Evolutionary conservation across 176 grass and related monocot species (phyloP), one percentile per base, ranked within the genome.

Genomic region (Aechmea fasciata): DNA sequence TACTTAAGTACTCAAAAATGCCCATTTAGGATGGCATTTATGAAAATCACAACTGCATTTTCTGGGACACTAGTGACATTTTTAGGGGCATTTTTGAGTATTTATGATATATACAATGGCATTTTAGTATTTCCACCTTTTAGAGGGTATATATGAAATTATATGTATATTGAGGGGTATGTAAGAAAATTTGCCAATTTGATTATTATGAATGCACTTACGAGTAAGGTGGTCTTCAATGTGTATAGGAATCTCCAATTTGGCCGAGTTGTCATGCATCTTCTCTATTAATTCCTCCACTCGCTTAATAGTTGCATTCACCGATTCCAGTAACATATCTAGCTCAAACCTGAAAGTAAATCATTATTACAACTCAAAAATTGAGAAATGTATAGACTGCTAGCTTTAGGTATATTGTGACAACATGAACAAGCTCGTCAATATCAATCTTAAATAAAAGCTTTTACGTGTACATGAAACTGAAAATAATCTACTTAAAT

Each of bases 211-310:
- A 4, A 57, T 7, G 17, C 67, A 55, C 73, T 76, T 9, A 76
- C 73, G 57, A 57, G 64, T 68, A 67, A 76, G 52, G 28, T 76
- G 50, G 49, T 76, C 73, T 57, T 68, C 73, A 67, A 57, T 55
- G 11, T 17, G 73, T 53, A 76, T 68, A 53, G 23, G 26, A 68
- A 33, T 76, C 59, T 74, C 72, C 10, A 61, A 48, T 50, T 74
- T 74, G 49, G 55, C 14, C 22, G 73, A 28, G 65, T n/a, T 61
- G 13, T 76, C 73, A 54, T 76, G 73, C 24, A 55, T 54, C 26
- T 55, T 76, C 67, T 76, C 73, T 67, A 76, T 24, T 25, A 76
- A 66, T 76, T 76, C 73, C 64, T 76, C 73, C 14, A 76, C 73
- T 1, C 51, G 73, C 73, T 76, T 76, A 10, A 50, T 76, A 52